Base-by-base conservation (phyloP, 768 basidiomycete genomes). In the Rhodosporidiobolus odoratus region DNA sequence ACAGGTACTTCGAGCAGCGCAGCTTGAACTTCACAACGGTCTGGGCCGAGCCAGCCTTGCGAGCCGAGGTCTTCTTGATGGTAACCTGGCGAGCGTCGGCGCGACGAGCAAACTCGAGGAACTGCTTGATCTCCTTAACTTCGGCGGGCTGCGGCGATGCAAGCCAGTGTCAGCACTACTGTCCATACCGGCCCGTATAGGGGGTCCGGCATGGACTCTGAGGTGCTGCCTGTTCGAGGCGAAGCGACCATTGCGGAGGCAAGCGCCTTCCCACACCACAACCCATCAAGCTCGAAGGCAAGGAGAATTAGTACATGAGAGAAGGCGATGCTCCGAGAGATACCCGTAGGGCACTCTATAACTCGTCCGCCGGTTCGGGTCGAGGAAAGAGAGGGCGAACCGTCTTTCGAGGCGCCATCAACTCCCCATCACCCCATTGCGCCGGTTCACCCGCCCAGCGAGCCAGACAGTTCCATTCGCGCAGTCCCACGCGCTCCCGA, bases 91-190 rank as follows among this genome's bases (percentile, higher is more conserved):
- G 65, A 75, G 96, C 96, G 86, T 96, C 95, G 86, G 92, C 95
- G 84, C 95, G 88, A 84, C 88, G 88, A 65, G 94, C 89, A 81
- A 95, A 91, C 84, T 92, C 89, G 82, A 98, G 90, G 84, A 98
- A 97, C 82, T 91, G 85, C 85, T 98, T 99, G 86, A 98, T 97
- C 82, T 98, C 94, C 78, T 86, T 85, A 84, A 99, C 88, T 87
- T 97, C 91, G 84, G 96, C 93, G 71, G 95, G 93, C 95, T 97
- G 78, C 35, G 41, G 13, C 2, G 9, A 32, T 13, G 16, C 32
- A 37, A 15, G 23, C n/a, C n/a, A n/a, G n/a, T 21, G 56, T 16
- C 19, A 37, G 37, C 1, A 40, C n/a, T 41, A 40, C 57, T 30
- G 40, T 3, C 32, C 34, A 1, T 34, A 43, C 54, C 43, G 43